phyloP scores from a whole-genome alignment of 495 filamentous ascomycete species.

The Neurospora sp. region DNA sequence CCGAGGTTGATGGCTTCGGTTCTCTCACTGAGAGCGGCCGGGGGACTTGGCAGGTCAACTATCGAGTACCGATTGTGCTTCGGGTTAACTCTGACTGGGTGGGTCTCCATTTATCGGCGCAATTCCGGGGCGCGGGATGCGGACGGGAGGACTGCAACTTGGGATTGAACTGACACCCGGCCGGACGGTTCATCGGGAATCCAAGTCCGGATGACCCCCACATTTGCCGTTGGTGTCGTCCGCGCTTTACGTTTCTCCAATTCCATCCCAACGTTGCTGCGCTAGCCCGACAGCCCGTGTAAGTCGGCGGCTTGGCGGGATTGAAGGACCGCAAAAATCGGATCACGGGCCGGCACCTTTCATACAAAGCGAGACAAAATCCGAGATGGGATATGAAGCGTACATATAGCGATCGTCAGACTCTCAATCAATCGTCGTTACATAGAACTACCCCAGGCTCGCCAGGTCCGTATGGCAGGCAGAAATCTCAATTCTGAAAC shows the following conservation, averaged over 20 bases:
- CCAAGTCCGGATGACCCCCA: not conserved
- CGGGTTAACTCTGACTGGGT: not conserved
- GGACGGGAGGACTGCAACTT: not conserved
- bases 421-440: not conserved
- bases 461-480: not conserved
- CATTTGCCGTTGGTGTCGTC: not conserved
- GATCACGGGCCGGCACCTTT: not conserved
- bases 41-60: not conserved
- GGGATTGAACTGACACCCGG: not conserved
- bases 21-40: not conserved
- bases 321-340: not conserved
- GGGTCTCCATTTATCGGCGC: not conserved
- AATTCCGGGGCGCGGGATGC: not conserved
- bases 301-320: not conserved
- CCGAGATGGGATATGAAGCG: not conserved
- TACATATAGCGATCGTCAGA: not conserved
- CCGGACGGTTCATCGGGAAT: not conserved
- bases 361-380: not conserved
- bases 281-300: not conserved
- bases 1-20: not conserved
- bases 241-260: not conserved
- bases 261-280: not conserved
- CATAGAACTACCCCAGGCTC: not conserved
- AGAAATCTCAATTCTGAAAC: not conserved
- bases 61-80: no score